Evolutionary conservation across 331 rosid genomes (phyloP).

Genomic region (Cydonia oblonga): DNA sequence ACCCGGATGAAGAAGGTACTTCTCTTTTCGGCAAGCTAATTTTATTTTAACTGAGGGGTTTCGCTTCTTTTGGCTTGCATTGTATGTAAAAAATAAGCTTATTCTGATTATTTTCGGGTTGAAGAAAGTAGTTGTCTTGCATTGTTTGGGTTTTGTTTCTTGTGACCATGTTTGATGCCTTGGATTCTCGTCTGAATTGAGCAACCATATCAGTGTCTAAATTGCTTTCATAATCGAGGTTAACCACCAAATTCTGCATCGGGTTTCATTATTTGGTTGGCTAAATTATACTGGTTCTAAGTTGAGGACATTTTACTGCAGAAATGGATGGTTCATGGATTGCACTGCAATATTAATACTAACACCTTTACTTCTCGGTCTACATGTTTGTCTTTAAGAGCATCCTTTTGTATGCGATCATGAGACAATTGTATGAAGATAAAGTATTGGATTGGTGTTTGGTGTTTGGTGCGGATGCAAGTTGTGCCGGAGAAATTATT

Average conservation of each 20-base stretch:
- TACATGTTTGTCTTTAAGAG: background rate
- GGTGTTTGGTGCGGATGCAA: too few relatives aligned
- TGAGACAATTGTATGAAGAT: background rate
- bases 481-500: background rate
- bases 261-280: background rate
- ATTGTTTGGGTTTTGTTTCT: too few relatives aligned
- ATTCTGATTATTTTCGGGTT: background rate
- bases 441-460: background rate
- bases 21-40: background rate
- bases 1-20: conserved; percentile 78
- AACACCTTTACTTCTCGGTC: background rate
- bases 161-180: background rate
- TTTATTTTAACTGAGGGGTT: background rate
- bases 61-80: background rate
- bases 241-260: background rate
- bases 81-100: background rate
- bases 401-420: background rate
- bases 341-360: background rate
- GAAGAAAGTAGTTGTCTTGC: too few relatives aligned
- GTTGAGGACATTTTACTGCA: background rate
- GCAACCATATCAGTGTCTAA: background rate
- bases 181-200: background rate
- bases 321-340: background rate
- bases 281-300: background rate
- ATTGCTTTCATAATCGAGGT: background rate